Evolutionary conservation across 2,329 filamentous ascomycete genomes (phyloP).

Genomic region (Bipolaris gigantea): DNA sequence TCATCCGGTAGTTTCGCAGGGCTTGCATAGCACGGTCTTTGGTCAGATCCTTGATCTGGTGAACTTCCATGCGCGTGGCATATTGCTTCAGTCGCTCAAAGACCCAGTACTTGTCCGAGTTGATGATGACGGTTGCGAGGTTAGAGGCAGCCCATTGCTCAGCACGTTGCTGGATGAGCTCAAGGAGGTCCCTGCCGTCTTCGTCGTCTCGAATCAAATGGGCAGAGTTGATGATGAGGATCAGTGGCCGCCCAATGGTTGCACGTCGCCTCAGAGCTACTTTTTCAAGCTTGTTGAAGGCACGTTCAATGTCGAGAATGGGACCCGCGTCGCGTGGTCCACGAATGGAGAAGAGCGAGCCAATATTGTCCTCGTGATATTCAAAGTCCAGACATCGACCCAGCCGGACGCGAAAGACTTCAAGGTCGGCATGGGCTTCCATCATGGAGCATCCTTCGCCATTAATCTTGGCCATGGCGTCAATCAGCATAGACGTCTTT

Average conservation of each 20-base stretch:
- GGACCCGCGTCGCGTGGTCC: conserved; percentile 91
- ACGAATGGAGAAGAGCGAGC: conserved; percentile 90
- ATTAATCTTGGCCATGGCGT: conserved; percentile 91
- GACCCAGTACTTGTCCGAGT: conserved; percentile 98
- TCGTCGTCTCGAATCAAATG: conserved; percentile 91
- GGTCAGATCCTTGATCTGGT: conserved; percentile 79
- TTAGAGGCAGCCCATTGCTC: conserved; percentile 95
- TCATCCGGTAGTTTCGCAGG: conserved; percentile 75
- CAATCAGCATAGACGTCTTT: conserved; percentile 94
- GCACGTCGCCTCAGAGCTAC: conserved; percentile 75
- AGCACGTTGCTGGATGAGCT: conserved; percentile 91
- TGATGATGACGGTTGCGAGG: conserved; percentile 89
- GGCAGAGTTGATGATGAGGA: conserved; percentile 94
- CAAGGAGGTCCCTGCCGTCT: conserved; percentile 88
- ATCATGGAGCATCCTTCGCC: conserved; percentile 93
- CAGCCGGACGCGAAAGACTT: conserved; percentile 90
- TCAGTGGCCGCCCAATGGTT: conserved; percentile 66
- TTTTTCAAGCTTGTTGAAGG: conserved; percentile 97
- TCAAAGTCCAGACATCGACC: conserved; percentile 96
- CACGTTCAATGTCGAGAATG: conserved; percentile 90
- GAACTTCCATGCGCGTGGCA: conserved; percentile 91
- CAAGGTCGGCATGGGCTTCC: conserved; percentile 90
- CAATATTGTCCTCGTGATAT: conserved; percentile 97
- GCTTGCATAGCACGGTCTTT: conserved; percentile 77
- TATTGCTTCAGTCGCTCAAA: conserved; percentile 93